These are phyloP conservation scores for Pelargonium australe DNA, from an alignment of 441 rosid species.

Conservation along the genomic window DNA sequence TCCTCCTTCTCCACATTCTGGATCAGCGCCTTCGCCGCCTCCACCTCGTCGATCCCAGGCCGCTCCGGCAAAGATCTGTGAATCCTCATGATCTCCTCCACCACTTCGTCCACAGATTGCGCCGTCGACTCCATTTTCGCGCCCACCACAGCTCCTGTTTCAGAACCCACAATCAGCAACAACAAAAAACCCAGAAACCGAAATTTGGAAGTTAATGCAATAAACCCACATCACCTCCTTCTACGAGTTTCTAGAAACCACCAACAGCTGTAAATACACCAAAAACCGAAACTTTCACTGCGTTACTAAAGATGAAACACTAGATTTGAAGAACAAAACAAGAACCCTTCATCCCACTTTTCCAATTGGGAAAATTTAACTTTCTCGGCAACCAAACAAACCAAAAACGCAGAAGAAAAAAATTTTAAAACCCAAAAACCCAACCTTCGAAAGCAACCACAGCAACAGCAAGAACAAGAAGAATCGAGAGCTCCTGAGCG, in stretches of 20 bases:
- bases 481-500: not conserved
- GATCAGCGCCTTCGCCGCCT: conserved; percentile 63
- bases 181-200: not conserved
- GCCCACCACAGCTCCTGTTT: not conserved
- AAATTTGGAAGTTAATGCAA: not conserved
- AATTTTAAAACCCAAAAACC: not conserved
- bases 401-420: not conserved
- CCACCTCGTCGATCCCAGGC: conserved; percentile 70
- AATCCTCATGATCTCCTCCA: conserved; percentile 76
- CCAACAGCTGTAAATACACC: too few species aligned
- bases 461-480: not conserved
- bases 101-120: conserved; percentile 47
- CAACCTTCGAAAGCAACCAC: not conserved
- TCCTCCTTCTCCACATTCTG: conserved; percentile 72
- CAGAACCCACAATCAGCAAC: not conserved
- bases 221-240: too few species aligned
- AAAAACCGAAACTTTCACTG: too few species aligned
- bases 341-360: too few species aligned
- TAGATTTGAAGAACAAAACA: too few species aligned
- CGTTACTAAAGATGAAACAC: too few species aligned
- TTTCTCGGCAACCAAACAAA: too few species aligned
- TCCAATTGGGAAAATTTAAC: too few species aligned
- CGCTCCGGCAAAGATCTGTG: conserved; percentile 74
- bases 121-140: conserved; percentile 32
- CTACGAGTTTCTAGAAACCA: too few species aligned